Evolutionary conservation across 305 asterid species (phyloP), one percentile per base, ranked within the genome.

Genomic region (Salvia sclarea): DNA sequence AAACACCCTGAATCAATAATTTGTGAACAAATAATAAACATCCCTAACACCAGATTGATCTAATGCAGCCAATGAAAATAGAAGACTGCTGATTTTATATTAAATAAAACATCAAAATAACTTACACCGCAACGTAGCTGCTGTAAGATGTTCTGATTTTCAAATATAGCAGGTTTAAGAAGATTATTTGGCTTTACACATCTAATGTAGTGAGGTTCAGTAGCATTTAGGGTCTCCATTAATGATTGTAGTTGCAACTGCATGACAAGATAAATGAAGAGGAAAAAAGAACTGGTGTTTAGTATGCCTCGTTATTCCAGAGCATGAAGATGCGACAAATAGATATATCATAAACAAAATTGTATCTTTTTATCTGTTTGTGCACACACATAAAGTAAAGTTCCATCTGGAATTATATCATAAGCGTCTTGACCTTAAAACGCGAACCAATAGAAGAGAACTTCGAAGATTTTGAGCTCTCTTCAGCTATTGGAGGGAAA

Each of bases 71-170:
- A 71, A 64, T 22, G 74, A 66, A 16, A 74, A 40, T 52, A 24
- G 22, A 61, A 61, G 50, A 24, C 58, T 30, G 28, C 48, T 62
- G 40, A 68, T 40, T 20, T 47, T 48, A 40, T 67, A 49, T n/a
- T 53, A 49, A 13, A 44, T 33, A 25, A 66, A 20, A 35, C 56
- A 70, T 72, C 21, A 64, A 65, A 83, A 68, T 59, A 80, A 84
- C 99, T 78, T 89, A 94, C 99, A 78, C 98, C 98, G 84, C 98
- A 94, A 17, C 99, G 96, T 76, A 94, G 78, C 75, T 94, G 99
- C 74, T 90, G 97, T 90, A 91, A 80, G 57, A 94, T 79, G 76
- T 91, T 94, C 68, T 83, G 81, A 79, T 91, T 91, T 83, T 94
- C 99, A 74, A 91, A 94, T 80, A 94, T 59, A 43, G 97, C 91